Evolutionary conservation across 345 rosid species (phyloP).

Genomic region (Lenwebbia sp.): DNA sequence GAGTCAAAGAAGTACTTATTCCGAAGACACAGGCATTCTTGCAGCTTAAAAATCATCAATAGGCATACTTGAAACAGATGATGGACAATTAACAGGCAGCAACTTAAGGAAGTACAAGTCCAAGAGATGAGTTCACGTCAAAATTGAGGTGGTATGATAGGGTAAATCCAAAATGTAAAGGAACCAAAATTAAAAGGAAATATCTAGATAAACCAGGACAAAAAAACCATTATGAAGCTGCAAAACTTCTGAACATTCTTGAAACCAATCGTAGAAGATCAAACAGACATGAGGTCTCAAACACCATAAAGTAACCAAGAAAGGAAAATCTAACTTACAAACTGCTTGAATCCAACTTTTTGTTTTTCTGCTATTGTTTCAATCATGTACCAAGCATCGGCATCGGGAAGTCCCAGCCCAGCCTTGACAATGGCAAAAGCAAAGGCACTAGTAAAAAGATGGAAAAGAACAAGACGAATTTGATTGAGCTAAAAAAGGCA

Average conservation of each 20-base stretch:
- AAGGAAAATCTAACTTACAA: conserved; percentile 35
- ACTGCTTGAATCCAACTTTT: conserved; percentile 71
- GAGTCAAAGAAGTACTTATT: neutral
- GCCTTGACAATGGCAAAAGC: conserved; percentile 37
- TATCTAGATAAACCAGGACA: neutral
- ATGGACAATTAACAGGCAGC: neutral
- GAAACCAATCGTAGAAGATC: neutral
- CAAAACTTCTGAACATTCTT: neutral
- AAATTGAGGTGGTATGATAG: neutral
- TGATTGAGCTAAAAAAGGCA: neutral
- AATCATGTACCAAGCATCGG: conserved; percentile 86
- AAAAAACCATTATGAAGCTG: neutral
- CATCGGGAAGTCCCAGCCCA: conserved; percentile 90
- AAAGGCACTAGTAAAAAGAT: conserved; percentile 1
- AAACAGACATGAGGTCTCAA: neutral
- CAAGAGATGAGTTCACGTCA: neutral
- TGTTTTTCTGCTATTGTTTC: conserved; percentile 92
- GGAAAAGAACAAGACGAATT: neutral
- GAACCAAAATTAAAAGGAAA: neutral
- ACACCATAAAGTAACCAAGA: neutral
- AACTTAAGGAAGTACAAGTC: neutral
- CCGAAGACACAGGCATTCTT: neutral
- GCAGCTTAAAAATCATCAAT: neutral
- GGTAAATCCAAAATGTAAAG: neutral
- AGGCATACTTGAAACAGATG: neutral